These are phyloP conservation scores for Raphanus sativus DNA, from an alignment of 345 rosid genomes.

Conservation along the genomic window DNA sequence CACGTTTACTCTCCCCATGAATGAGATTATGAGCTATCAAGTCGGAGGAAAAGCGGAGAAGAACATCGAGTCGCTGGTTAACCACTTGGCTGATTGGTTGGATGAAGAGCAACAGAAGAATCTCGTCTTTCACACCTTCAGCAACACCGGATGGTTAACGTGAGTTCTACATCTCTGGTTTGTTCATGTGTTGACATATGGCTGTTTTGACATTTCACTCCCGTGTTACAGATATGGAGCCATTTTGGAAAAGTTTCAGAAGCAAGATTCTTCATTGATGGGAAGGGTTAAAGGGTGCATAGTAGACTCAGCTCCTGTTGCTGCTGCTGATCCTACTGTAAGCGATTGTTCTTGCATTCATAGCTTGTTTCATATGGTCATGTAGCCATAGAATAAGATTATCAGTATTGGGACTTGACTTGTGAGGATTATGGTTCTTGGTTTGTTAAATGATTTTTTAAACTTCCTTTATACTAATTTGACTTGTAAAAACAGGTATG, in stretches of 20 bases:
- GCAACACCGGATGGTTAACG: conserved; percentile 99
- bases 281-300: conserved; percentile 83
- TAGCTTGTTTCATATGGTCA: neutral
- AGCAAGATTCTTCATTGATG: conserved; percentile 65
- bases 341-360: conserved; percentile 17
- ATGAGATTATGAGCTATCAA: conserved; percentile 79
- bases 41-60: conserved; percentile 93
- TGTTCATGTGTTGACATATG: neutral
- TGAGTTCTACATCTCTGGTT: conserved; percentile 40
- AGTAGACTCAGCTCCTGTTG: conserved; percentile 98
- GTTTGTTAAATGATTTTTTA: neutral
- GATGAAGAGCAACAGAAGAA: conserved; percentile 84
- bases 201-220: neutral
- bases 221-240: conserved; percentile 69
- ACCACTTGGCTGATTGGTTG: conserved; percentile 88
- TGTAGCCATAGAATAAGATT: neutral
- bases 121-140: conserved; percentile 92
- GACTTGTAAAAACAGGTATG: conserved; percentile 63
- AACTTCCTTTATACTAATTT: conserved; percentile 16
- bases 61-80: conserved; percentile 70
- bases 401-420: neutral
- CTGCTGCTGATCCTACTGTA: conserved; percentile 94
- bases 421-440: conserved; percentile 6
- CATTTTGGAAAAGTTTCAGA: conserved; percentile 82
- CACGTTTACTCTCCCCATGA: conserved; percentile 89